Base-by-base conservation (phyloP, 148 eudicot genomes). In the Vaccinium myrtillus region DNA sequence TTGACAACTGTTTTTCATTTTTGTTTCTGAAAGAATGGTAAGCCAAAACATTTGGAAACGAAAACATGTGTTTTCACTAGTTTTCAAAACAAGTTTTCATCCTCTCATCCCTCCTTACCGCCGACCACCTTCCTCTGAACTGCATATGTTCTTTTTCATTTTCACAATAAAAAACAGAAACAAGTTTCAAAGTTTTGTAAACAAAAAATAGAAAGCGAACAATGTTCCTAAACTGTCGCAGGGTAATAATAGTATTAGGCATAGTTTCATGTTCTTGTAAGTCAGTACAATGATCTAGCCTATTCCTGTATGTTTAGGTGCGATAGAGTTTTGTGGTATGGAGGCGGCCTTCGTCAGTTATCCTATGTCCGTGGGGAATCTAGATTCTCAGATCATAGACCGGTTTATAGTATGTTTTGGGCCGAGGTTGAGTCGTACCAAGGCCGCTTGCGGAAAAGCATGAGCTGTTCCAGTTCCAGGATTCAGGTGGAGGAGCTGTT, bases 281-380 rank as follows among this genome's bases (percentile, higher is more conserved):
- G 9, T 71, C n/a, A 23, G 80, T 51, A 15, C 30, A 74, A 11
- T 83, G 69, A 83, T 75, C 56, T 75, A 51, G 65, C 59, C 67
- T 51, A 75, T 67, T 58, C 86, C 18, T 30, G 0, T 43, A 59
- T 86, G 76, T 78, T 79, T 87, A 94, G 98, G 98, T 95, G 98
- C 88, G 98, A 95, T 76, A 86, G 98, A 36, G 91, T 95, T 53
- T 83, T 95, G 85, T 95, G 98, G 98, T 90, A 89, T 67, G 98
- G 98, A 86, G 86, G 86, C 32, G 98, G 98, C 46, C 93, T 95
- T 58, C 98, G 93, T 84, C 98, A 95, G 82, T 82, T 92, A 77
- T 93, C 97, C 2, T 95, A 95, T 86, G 95, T 93, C 36, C 95
- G 98, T 30, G 98, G 95, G 59, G 98, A 95, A 85, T 95, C 97